These are phyloP conservation scores for Fusarium duplospermum DNA, from an alignment of 2,329 filamentous ascomycete species.

Conservation along the genomic window DNA sequence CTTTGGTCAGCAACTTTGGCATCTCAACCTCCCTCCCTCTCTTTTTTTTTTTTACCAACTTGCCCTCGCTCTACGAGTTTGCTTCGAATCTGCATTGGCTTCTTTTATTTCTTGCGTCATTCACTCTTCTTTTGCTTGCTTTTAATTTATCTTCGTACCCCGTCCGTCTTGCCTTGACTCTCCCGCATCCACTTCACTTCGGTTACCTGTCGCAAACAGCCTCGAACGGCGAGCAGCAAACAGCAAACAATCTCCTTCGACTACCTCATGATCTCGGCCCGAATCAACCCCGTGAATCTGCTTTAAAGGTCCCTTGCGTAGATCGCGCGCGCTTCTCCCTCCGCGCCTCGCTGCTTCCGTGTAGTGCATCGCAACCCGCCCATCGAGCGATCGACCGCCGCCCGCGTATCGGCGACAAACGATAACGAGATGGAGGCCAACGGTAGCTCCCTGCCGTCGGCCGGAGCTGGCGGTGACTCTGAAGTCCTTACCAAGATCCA, in stretches of 20 bases:
- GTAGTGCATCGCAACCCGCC: slow-evolving; percentile 17
- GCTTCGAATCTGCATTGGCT: slow-evolving; percentile 10
- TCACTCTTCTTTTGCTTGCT: slow-evolving; percentile 8
- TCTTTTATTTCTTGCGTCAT: slow-evolving; percentile 1
- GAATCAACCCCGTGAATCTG: slow-evolving; percentile 22
- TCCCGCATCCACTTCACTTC: slow-evolving; percentile 6
- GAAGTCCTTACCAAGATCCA: slow-evolving; percentile 76
- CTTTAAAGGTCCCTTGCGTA: slow-evolving; percentile 35
- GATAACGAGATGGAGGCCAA: slow-evolving; percentile 51
- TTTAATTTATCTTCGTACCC: slow-evolving; percentile 7
- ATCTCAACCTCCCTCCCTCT: slow-evolving; percentile 6
- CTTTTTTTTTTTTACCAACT: not conserved
- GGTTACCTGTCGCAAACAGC: slow-evolving; percentile 28
- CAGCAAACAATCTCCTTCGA: not conserved
- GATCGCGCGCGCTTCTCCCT: slow-evolving; percentile 28
- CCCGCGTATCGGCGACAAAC: slow-evolving; percentile 13
- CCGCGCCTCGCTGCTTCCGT: slow-evolving; percentile 29
- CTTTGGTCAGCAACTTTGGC: slow-evolving; percentile 26
- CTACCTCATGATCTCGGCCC: slow-evolving; percentile 35
- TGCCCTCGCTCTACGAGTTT: slow-evolving; percentile 17
- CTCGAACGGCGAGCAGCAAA: slow-evolving; percentile 16
- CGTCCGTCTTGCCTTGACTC: slow-evolving; percentile 14
- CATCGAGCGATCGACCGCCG: slow-evolving; percentile 3
- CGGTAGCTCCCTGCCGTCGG: slow-evolving; percentile 48
- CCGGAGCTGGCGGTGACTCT: slow-evolving; percentile 53